Conservation (phyloP, 768 basidiomycete genomes). For the Mycena galericulata region DNA sequence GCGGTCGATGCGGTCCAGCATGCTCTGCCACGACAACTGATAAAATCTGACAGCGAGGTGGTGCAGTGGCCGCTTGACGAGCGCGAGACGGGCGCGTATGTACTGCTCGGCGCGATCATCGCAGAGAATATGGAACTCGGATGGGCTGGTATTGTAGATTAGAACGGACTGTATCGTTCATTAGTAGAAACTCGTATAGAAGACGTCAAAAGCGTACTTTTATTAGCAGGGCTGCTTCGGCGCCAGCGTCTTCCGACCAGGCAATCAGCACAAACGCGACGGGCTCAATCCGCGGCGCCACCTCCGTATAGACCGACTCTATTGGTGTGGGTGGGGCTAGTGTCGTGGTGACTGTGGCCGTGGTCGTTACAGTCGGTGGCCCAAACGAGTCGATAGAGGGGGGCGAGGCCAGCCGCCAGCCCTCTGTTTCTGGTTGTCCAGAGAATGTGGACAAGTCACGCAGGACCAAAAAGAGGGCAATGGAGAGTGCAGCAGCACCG, state of each 20-base stretch:
- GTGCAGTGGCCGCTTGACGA: slow-evolving; percentile 55
- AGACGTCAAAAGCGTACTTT: slow-evolving; percentile 47
- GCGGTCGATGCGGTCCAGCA: slow-evolving; percentile 57
- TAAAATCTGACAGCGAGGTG: slow-evolving; percentile 57
- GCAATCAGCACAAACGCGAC: slow-evolving; percentile 57
- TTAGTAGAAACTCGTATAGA: not conserved
- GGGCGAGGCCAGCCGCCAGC: not conserved
- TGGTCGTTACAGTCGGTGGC: not conserved
- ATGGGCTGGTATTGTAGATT: slow-evolving; percentile 52
- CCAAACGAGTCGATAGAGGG: not conserved
- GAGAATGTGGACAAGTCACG: slow-evolving; percentile 2
- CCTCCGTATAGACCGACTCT: slow-evolving; percentile 24
- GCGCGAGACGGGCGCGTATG: slow-evolving; percentile 51
- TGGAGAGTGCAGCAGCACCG: slow-evolving; percentile 2
- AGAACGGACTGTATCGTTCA: slow-evolving; percentile 47
- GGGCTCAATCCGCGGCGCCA: slow-evolving; percentile 40
- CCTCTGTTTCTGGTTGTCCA: not conserved
- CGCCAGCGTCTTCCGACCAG: slow-evolving; percentile 55
- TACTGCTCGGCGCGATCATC: slow-evolving; percentile 55
- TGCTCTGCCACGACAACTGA: slow-evolving; percentile 52
- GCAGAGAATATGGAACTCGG: slow-evolving; percentile 59
- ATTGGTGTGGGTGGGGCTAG: slow-evolving; percentile 25
- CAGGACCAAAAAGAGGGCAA: slow-evolving; percentile 8
- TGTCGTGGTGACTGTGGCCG: slow-evolving; percentile 26
- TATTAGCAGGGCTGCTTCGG: slow-evolving; percentile 56